These are phyloP conservation scores for Dictyostelium discoideum DNA, from an alignment of 78 protist species.

Conservation along the genomic window dicty_2.7 NC_007090.3:3855001-3855500, in stretches of 20 bases:
- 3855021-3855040: slow-evolving; percentile 38
- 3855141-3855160: slow-evolving; percentile 33
- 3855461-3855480: slow-evolving; percentile 19
- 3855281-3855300: too few relatives aligned
- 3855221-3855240: neutral
- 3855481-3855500: neutral
- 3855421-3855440: neutral
- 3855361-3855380: neutral
- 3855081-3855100: slow-evolving; percentile 33
- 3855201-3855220: neutral
- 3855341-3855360: neutral
- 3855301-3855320: neutral
- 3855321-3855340: neutral
- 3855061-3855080: slow-evolving; percentile 14
- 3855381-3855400: neutral
- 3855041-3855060: slow-evolving; percentile 16
- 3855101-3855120: slow-evolving; percentile 16
- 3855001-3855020: slow-evolving; percentile 56
- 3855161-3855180: slow-evolving; percentile 34
- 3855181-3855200: slow-evolving; percentile 22
- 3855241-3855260: neutral
- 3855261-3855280: neutral
- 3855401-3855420: neutral
- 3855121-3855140: slow-evolving; percentile 8
- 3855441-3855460: slow-evolving; percentile 12